Evolutionary conservation across 495 filamentous ascomycete genomes (phyloP), one percentile per base, ranked within the genome.

Genomic region (Tricharina praecox): DNA sequence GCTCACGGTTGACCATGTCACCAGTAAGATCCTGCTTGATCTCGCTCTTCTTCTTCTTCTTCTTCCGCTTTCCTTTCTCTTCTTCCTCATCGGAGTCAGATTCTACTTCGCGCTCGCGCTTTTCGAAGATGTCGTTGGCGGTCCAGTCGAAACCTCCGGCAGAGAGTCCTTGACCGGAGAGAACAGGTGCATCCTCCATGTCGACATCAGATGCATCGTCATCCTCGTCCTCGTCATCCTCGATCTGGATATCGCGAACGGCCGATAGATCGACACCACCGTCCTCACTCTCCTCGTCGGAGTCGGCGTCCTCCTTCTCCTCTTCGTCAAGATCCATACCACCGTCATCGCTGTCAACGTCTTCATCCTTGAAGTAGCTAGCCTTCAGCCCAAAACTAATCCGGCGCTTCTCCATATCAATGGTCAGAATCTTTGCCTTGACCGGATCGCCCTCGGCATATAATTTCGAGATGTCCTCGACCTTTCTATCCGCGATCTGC

Each of bases 351-450:
- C 68, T 71, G 8, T 70, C 70, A 15, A 70, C 69, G 42, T 75
- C 77, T 3, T 72, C 75, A 15, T 68, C 66, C 24, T 79, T 70
- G 54, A 97, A 87, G 60, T 92, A 88, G 1, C 83, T 87, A 26
- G 88, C 83, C 64, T 97, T 97, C 21, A 97, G 64, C 0, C 88
- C 84, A 58, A 97, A 83, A 47, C 70, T 86, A 52, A 97, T 78
- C 53, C 81, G 77, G 56, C 74, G 75, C 61, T 77, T 76, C 49
- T 78, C 68, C 13, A 58, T 50, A 54, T 96, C 79, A 23, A 97
- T 68, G 56, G 77, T 81, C 49, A 96, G 58, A 23, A 97, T 67
- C 60, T 79, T 82, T 20, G 88, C 88, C 67, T 95, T 93, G 45
- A 97, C 90, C 35, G 68, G 67, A 66, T 97, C 90, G 4, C 87